Percentiles rank a stretch among this genome's conserved stretches.
Conservation (phyloP, 495 filamentous ascomycete species). For the Tuber brumale region DNA sequence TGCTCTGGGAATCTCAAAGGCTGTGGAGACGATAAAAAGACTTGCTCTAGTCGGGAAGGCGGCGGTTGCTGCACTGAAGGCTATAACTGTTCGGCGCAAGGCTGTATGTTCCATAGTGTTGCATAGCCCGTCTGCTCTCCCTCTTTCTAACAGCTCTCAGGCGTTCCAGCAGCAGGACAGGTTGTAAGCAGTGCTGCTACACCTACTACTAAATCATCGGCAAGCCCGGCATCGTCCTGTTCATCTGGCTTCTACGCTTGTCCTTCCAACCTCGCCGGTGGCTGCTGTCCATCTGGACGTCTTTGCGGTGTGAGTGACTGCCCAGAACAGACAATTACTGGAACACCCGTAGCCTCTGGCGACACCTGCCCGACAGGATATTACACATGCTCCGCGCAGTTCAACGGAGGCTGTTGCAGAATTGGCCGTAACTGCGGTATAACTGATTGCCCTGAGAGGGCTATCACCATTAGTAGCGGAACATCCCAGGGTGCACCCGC, state of each 20-base stretch:
- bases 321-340: constrained; percentile 44
- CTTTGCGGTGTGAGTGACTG: constrained; percentile 41
- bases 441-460: constrained; percentile 56
- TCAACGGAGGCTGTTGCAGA: constrained; percentile 63
- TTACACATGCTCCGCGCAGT: constrained; percentile 61
- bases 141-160: background rate
- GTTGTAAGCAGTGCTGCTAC: constrained; percentile 8
- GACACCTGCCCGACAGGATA: constrained; percentile 60
- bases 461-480: constrained; percentile 60
- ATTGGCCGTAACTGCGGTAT: constrained; percentile 73
- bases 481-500: constrained; percentile 50
- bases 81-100: constrained; percentile 68
- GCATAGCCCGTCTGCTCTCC: background rate
- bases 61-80: constrained; percentile 85
- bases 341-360: constrained; percentile 36
- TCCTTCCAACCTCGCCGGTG: constrained; percentile 49
- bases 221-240: constrained; percentile 44
- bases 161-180: background rate
- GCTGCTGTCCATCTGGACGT: constrained; percentile 50
- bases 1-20: constrained; percentile 60
- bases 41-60: constrained; percentile 61
- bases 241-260: constrained; percentile 55
- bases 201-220: constrained; percentile 43
- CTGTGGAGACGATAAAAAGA: constrained; percentile 60
- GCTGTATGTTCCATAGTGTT: constrained; percentile 51